phyloP scores from a whole-genome alignment of 495 filamentous ascomycete species.

The Hapsidospora chrysogenum region DNA sequence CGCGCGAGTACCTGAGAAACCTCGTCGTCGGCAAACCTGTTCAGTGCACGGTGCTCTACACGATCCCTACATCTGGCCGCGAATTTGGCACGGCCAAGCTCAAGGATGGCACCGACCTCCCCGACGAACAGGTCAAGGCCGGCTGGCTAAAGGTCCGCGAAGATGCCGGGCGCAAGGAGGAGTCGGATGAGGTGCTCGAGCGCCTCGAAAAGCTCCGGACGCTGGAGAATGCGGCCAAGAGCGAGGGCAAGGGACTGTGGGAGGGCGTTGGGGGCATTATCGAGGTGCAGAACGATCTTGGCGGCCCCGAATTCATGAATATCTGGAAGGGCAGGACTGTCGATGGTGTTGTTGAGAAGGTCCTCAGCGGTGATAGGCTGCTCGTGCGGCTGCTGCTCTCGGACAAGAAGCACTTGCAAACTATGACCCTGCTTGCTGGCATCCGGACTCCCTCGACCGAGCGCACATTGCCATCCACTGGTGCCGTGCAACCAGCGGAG shows the following conservation, averaged over 20 bases:
- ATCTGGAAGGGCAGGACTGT: conserved; percentile 62
- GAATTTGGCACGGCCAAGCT: conserved; percentile 74
- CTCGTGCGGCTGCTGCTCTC: conserved; percentile 65
- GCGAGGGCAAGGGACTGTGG: conserved; percentile 68
- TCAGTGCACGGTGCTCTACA: conserved; percentile 65
- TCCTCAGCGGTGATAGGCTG: conserved; percentile 78
- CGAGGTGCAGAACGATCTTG: conserved; percentile 63
- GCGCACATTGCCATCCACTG: conserved; percentile 55
- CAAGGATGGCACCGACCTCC: conserved; percentile 54
- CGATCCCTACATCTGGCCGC: conserved; percentile 64
- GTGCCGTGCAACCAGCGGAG: conserved; percentile 67
- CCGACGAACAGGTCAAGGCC: conserved; percentile 64
- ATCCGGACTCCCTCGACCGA: conserved; percentile 75
- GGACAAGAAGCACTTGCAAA: conserved; percentile 64
- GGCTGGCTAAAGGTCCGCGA: conserved; percentile 87
- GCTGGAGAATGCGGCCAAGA: conserved; percentile 67
- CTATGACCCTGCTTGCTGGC: conserved; percentile 74
- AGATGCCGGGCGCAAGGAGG: conserved; percentile 75
- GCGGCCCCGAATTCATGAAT: conserved; percentile 57
- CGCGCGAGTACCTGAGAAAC: conserved; percentile 77
- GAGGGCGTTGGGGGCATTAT: conserved; percentile 38
- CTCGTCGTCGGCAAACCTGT: conserved; percentile 72
- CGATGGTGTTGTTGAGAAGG: conserved; percentile 65
- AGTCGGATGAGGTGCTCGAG: conserved; percentile 52
- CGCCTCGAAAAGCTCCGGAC: conserved; percentile 58